Base-by-base conservation (phyloP, 371 early-diverging fungal species). In the Thermomucor indicae-seudaticae region DNA sequence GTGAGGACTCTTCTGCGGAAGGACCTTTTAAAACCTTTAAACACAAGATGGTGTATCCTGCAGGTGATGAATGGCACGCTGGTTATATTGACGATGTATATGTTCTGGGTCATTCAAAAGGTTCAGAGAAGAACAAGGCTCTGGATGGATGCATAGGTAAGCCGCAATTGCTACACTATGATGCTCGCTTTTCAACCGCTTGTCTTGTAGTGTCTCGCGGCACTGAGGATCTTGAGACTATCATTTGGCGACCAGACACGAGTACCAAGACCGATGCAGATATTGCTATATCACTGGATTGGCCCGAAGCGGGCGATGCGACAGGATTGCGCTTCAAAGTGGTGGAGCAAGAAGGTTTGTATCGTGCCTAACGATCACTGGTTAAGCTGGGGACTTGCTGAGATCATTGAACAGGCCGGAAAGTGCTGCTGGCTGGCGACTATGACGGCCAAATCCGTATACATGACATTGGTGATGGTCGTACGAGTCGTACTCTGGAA, bases 1-100 rank as follows among this genome's bases (percentile, higher is more conserved):
- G n/a, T n/a, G n/a, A n/a, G n/a, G n/a, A n/a, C n/a, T n/a, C n/a
- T n/a, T n/a, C n/a, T n/a, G n/a, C n/a, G n/a, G 41, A 28, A 20
- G 37, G 43, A 6, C 6, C 51, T 19, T 6, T 16, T 1, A 10
- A 31, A 12, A 47, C 47, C 3, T 35, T 64, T 14, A 35, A 39
- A 16, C 63, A 60, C 1, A 49, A 58, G 3, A 55, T 22, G 22
- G 40, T 66, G 17, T 80, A 67, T 49, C 80, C 80, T 44, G 47
- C 51, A 19, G 76, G 79, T 4, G 65, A 71, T 34, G 83, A 80
- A 49, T 83, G 80, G 80, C 83, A 83, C 55, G 78, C 72, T 31
- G 79, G 79, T 1, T 64, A 79, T 40, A 55, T 83, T 4, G 83
- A 83, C 49, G 83, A 79, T 52, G 60, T 83, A 11, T 56, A 49